These are phyloP conservation scores for Trypanosoma platydactyli DNA, from an alignment of 208 protist species.

Conservation along the genomic window DNA sequence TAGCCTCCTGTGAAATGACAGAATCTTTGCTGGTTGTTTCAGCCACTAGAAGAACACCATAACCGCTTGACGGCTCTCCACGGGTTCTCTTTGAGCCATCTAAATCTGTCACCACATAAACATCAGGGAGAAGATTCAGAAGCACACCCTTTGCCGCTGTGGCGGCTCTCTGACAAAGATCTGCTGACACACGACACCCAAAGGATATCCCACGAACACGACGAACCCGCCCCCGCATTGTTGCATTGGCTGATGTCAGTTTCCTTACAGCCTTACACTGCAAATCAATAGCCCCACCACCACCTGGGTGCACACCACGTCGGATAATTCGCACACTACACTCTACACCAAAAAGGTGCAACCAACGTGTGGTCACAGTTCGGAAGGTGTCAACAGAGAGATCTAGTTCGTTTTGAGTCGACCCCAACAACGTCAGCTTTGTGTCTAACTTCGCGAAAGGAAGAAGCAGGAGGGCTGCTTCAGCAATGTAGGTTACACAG, in stretches of 20 bases:
- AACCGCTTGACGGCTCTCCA: conserved; percentile 72
- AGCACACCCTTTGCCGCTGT: conserved; percentile 88
- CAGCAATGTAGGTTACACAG: conserved; percentile 86
- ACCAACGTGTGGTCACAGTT: conserved; percentile 87
- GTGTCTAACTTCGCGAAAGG: conserved; percentile 92
- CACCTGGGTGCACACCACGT: conserved; percentile 74
- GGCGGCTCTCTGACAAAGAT: conserved; percentile 86
- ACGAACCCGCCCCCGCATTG: conserved; percentile 82
- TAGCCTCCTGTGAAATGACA: conserved; percentile 84
- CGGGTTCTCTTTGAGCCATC: conserved; percentile 58
- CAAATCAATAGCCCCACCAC: conserved; percentile 88
- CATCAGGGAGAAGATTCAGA: conserved; percentile 89
- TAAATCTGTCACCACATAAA: conserved; percentile 92
- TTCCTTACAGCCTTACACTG: conserved; percentile 71
- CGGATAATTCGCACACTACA: conserved; percentile 79
- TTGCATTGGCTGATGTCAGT: conserved; percentile 65
- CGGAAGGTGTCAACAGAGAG: conserved; percentile 88
- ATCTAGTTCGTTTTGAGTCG: conserved; percentile 85
- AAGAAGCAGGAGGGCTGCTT: conserved; percentile 83
- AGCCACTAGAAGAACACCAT: conserved; percentile 91
- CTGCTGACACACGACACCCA: conserved; percentile 74
- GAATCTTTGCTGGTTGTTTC: conserved; percentile 88
- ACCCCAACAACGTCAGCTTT: conserved; percentile 80
- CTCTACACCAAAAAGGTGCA: conserved; percentile 88
- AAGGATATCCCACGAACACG: conserved; percentile 93